Evolutionary conservation across 768 basidiomycete genomes (phyloP), one percentile per base, ranked within the genome.

Genomic region (Suillus tomentosus): DNA sequence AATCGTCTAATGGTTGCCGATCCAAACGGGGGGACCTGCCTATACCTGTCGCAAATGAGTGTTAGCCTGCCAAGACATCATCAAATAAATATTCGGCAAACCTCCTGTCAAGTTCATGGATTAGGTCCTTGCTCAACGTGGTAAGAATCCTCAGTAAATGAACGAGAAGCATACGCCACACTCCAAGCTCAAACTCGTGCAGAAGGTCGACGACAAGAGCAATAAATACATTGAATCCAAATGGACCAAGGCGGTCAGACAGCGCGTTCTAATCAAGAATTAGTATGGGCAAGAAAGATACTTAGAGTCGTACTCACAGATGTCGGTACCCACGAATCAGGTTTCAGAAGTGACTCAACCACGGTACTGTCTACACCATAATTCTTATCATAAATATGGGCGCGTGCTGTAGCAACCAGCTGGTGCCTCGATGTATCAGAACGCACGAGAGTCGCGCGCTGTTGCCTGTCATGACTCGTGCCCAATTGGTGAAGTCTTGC

Each of bases 221-320:
- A n/a, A n/a, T n/a, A 47, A n/a, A 47, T 1, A 47, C 45, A n/a
- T 47, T n/a, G 45, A 47, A 47, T 11, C 45, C 45, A 47, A 47
- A 11, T n/a, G 19, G 45, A 47, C 45, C 19, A 3, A 47, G 45
- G 45, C 62, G 65, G 3, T 69, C 60, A 3, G 76, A 73, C 66
- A 80, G 79, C 1, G 78, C 75, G 70, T 79, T 80, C 79, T 80
- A 63, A 45, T 24, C 37, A 4, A 80, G 60, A 24, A 79, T 70
- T 0, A 72, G 73, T 8, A 79, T 70, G 4, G 79, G 72, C 50
- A 79, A 79, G 0, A 64, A 8, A 79, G 17, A 67, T 0, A 78
- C 36, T 1, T 68, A 65, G 59, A 77, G 79, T 77, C 78, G 8
- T 37, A 55, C 71, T 63, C 31, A 78, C 78, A 24, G 55, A 36